These are phyloP conservation scores for Epichloe aotearoae DNA, from an alignment of 2,329 filamentous ascomycete genomes.

Conservation along the genomic window DNA sequence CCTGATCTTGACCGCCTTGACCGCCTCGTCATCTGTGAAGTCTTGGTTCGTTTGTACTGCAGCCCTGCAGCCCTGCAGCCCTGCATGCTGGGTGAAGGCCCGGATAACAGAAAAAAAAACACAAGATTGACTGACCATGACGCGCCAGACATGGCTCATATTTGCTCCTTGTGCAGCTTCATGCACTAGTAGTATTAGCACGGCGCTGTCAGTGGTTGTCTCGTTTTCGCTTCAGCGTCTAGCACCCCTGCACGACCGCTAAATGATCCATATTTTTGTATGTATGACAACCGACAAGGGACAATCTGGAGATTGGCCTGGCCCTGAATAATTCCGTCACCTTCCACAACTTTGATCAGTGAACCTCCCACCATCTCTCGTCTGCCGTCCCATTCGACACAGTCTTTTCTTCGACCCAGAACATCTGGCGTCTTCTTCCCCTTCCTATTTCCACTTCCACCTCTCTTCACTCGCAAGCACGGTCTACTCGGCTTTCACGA, in stretches of 20 bases:
- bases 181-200: no score
- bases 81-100: not conserved
- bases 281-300: no score
- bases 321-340: not conserved
- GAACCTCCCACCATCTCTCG: not conserved
- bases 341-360: not conserved
- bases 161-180: no score
- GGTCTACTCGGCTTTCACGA: no score
- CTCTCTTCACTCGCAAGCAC: not conserved
- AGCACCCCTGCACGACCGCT: no score
- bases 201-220: not conserved
- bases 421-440: not conserved
- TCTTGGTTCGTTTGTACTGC: not conserved
- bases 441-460: not conserved
- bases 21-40: no score
- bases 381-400: not conserved
- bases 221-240: not conserved
- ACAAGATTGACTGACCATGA: no score
- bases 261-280: no score
- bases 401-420: not conserved
- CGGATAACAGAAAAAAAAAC: no score
- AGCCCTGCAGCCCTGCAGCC: not conserved
- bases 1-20: no score
- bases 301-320: not conserved
- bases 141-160: no score